These are phyloP conservation scores for Phyllosticta ampelicida DNA, from an alignment of 2,329 filamentous ascomycete species.

Conservation along the genomic window DNA sequence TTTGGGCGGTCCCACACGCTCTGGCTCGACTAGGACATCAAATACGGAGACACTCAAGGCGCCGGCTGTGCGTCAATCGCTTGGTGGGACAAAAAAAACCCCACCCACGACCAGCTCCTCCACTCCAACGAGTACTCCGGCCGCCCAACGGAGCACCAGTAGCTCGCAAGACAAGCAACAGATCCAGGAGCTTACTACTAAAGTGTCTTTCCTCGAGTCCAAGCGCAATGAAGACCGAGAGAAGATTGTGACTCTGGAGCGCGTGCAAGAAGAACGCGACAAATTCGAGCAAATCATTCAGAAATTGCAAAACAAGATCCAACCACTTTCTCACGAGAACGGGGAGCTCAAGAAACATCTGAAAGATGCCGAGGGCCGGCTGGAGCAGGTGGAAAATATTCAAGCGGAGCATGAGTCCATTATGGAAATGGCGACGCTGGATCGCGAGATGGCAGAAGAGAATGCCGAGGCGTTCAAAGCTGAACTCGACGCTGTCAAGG, in stretches of 20 bases:
- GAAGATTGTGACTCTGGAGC: conserved; percentile 67
- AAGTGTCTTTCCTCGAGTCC: conserved; percentile 76
- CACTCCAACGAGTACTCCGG: conserved; percentile 4
- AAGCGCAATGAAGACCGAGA: conserved; percentile 79
- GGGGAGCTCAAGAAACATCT: conserved; percentile 63
- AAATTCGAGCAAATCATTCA: conserved; percentile 77
- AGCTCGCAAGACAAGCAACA: conserved; percentile 38
- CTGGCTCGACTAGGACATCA: background rate
- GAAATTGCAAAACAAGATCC: conserved; percentile 81
- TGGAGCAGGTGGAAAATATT: conserved; percentile 59
- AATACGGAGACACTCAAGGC: conserved; percentile 7
- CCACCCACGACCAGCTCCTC: conserved; percentile 12
- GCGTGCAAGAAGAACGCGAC: conserved; percentile 63
- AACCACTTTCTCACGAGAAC: conserved; percentile 73
- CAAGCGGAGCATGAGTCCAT: conserved; percentile 78
- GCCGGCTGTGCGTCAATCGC: background rate
- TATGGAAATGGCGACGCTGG: conserved; percentile 76
- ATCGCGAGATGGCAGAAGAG: conserved; percentile 95
- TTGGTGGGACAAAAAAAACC: conserved; percentile 1
- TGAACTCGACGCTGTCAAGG: conserved; percentile 67
- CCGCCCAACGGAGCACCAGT: conserved; percentile 5
- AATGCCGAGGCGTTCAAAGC: conserved; percentile 70
- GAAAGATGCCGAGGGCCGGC: conserved; percentile 60
- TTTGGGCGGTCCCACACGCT: background rate
- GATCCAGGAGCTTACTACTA: conserved; percentile 79